Conservation (phyloP, 768 basidiomycete species). For the Boletus speciosus region DNA sequence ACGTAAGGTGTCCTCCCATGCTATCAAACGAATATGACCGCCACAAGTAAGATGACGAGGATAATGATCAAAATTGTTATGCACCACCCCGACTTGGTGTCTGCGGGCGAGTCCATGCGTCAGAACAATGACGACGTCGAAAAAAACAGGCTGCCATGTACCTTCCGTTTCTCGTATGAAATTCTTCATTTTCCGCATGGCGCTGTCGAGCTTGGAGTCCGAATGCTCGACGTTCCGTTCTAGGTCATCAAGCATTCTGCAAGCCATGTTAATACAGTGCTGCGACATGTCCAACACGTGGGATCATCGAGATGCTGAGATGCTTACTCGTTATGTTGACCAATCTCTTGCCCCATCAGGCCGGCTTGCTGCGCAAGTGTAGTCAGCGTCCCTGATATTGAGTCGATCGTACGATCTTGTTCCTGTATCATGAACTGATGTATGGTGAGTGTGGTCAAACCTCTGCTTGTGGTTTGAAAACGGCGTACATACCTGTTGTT, state of each 20-base stretch:
- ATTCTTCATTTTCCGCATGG: slow-evolving; percentile 67
- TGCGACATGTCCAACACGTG: neutral
- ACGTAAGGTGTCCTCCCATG: slow-evolving; percentile 9
- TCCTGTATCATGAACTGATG: slow-evolving; percentile 76
- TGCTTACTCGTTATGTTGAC: slow-evolving; percentile 86
- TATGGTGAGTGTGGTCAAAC: neutral
- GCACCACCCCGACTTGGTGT: slow-evolving; percentile 88
- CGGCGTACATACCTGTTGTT: slow-evolving; percentile 64
- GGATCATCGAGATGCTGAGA: slow-evolving; percentile 8
- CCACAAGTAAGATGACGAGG: slow-evolving; percentile 69
- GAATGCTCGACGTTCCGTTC: slow-evolving; percentile 70
- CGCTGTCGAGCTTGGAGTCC: slow-evolving; percentile 59
- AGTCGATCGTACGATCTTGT: slow-evolving; percentile 87
- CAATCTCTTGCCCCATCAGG: slow-evolving; percentile 90
- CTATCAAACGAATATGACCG: slow-evolving; percentile 69
- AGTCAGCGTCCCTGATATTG: slow-evolving; percentile 81
- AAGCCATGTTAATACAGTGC: neutral
- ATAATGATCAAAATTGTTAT: slow-evolving; percentile 82
- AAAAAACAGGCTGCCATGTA: slow-evolving; percentile 11
- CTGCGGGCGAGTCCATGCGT: slow-evolving; percentile 33
- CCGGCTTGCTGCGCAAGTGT: slow-evolving; percentile 89
- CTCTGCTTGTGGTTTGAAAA: neutral
- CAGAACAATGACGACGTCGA: neutral
- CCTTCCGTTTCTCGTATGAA: slow-evolving; percentile 86
- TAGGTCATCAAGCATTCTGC: slow-evolving; percentile 77